These are phyloP conservation scores for Prunus mira DNA, from an alignment of 306 rosid species.

Conservation along the genomic window DNA sequence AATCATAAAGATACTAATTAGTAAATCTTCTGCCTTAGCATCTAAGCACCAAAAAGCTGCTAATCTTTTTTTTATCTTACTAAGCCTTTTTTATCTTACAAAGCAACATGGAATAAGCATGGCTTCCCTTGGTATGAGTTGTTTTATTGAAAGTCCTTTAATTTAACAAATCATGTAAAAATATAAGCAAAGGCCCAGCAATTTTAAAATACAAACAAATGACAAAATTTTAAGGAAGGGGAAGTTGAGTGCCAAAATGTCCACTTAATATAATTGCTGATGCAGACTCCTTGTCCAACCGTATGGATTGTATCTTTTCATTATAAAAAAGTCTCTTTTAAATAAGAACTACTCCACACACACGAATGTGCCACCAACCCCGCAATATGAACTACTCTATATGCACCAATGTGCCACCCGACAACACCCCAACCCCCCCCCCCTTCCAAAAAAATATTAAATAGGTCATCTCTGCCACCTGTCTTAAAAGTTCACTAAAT, in stretches of 20 bases:
- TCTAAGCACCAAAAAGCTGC: not conserved
- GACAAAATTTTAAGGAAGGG: not conserved
- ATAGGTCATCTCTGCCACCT: not conserved
- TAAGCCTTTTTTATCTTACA: not conserved
- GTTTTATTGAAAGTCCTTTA: not conserved
- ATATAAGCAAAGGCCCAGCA: not conserved
- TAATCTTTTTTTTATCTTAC: too few relatives aligned
- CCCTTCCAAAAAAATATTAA: too few relatives aligned
- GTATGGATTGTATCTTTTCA: not conserved
- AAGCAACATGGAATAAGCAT: not conserved
- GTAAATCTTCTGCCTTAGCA: not conserved
- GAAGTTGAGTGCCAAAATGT: not conserved
- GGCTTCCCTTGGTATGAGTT: not conserved
- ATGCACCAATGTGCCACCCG: too few relatives aligned
- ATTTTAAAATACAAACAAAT: not conserved
- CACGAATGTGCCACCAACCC: too few relatives aligned
- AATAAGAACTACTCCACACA: too few relatives aligned
- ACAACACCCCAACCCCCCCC: fast-evolving
- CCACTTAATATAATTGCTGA: not conserved
- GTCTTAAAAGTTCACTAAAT: not conserved
- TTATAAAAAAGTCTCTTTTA: not conserved
- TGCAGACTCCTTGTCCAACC: not conserved
- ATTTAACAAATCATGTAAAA: not conserved
- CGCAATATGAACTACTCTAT: too few relatives aligned
- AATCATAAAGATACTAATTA: not conserved